phyloP scores from a whole-genome alignment of 2,329 filamentous ascomycete species.

The Thelonectria blattea region DNA sequence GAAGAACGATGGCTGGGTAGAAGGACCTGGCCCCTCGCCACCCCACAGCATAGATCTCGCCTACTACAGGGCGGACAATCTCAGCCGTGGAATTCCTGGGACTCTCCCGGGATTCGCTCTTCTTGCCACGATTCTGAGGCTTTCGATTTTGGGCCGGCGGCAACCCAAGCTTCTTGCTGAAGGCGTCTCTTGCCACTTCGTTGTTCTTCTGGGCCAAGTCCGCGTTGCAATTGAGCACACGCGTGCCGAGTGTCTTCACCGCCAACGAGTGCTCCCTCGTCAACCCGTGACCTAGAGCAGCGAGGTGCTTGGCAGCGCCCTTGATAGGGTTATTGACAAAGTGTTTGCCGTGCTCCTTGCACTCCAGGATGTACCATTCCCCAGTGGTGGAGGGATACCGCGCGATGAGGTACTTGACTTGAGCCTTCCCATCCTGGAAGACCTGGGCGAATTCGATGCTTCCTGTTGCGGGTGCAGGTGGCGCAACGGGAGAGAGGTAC shows the following conservation, averaged over 20 bases:
- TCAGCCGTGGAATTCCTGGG: background rate
- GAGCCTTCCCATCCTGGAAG: conserved; percentile 6
- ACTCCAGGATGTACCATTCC: conserved; percentile 16
- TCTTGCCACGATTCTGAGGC: background rate
- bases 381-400: background rate
- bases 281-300: background rate
- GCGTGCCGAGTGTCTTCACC: conserved; percentile 3
- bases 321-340: conserved; percentile 1
- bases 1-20: conserved; percentile 12
- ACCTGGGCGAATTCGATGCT: conserved; percentile 10
- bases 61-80: background rate
- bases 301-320: conserved; percentile 11
- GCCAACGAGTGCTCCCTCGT: background rate
- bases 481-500: background rate
- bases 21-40: background rate
- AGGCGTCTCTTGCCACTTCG: background rate
- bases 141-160: background rate
- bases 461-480: background rate
- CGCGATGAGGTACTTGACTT: conserved; percentile 8
- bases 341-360: background rate
- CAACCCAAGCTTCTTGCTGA: background rate
- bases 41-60: background rate
- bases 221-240: background rate
- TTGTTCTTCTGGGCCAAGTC: conserved; percentile 7
- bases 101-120: background rate